Base-by-base conservation (phyloP, 2,329 filamentous ascomycete genomes). In the Lachnellula occidentalis region DNA sequence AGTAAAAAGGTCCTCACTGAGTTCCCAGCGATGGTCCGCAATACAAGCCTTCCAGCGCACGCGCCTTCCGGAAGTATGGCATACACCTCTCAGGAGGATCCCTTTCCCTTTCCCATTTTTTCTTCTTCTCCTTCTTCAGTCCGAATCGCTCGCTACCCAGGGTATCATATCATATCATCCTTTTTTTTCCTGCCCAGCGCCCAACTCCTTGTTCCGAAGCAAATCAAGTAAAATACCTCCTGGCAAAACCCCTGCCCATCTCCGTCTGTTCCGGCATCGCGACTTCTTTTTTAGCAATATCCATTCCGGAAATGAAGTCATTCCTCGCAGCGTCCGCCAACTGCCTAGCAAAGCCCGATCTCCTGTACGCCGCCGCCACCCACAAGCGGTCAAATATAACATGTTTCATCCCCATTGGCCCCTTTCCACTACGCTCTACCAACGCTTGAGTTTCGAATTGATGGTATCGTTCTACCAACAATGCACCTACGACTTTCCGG, bases 201-300 rank as follows among this genome's bases (percentile, higher is more conserved):
- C 41, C 48, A 57, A 74, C 74, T 47, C 75, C 71, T 46, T 69
- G n/a, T 11, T 9, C 27, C 27, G 27, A 31, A 11, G 8, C 27
- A 31, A 70, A 34, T 77, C 80, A 61, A 79, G 82, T 73, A 82
- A 43, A 86, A 57, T 75, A 77, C 62, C 77, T 54, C 31, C 45
- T 73, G 8, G 82, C 81, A 59, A 87, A 70, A 42, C 70, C 71
- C 14, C 76, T 77, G 37, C 84, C 84, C 62, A 77, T 79, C 60
- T 79, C 78, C 0, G 84, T 87, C n/a, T 83, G 82, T 62, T 85
- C 81, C 61, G 81, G 85, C 69, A 87, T 86, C 2, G 83, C 83
- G 39, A 86, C 73, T 63, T 76, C 68, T 11, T 74, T 72, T 66
- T 80, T 83, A 17, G 75, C 71, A 47, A 84, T 73, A 39, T 75